Base-by-base conservation (phyloP, 352 stramenopile species). In the Pythium aristosporum region DNA sequence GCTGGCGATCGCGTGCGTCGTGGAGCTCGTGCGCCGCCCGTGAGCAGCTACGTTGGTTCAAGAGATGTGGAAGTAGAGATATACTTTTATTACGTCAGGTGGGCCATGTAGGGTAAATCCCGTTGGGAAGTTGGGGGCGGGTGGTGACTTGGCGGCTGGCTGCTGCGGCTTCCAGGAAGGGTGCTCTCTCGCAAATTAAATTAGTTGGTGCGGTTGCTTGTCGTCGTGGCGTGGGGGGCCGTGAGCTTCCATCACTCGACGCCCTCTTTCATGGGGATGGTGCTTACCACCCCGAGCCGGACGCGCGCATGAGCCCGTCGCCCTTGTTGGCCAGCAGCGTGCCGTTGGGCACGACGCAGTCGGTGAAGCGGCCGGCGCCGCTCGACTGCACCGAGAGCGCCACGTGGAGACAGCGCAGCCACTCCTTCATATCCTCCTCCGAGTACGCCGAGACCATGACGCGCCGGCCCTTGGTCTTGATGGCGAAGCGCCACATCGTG, bases 401-500 rank as follows among this genome's bases (percentile, higher is more conserved):
- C 53, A 92, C 79, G 57, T 92, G 84, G 42, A 94, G 71, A 70
- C 80, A 88, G 32, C 84, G 70, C 47, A 93, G 76, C 86, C 86
- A 94, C 53, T 92, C 75, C 56, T 94, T 94, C 84, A 94, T 92
- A 59, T 94, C 86, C 23, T 63, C 63, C 56, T 94, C 86, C 41
- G 82, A 87, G 67, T 91, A 89, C n/a, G 84, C 80, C 43, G 80
- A 82, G 20, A 94, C 55, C 48, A 94, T 49, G 32, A 93, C 77
- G 55, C 86, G 83, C 18, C 84, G 74, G 20, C 65, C 76, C 25
- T 87, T 87, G 44, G 67, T 69, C n/a, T 79, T 76, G 46, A 94
- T 84, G 1, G 80, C 82, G 43, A 94, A 89, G 39, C 86, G 78
- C 86, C 86, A 94, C 79, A 94, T 88, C 0, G 86, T 91, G 32